These are phyloP conservation scores for Tardiomyces digboiensis DNA, from an alignment of 1,139 yeast species.

Conservation along the genomic window DNA sequence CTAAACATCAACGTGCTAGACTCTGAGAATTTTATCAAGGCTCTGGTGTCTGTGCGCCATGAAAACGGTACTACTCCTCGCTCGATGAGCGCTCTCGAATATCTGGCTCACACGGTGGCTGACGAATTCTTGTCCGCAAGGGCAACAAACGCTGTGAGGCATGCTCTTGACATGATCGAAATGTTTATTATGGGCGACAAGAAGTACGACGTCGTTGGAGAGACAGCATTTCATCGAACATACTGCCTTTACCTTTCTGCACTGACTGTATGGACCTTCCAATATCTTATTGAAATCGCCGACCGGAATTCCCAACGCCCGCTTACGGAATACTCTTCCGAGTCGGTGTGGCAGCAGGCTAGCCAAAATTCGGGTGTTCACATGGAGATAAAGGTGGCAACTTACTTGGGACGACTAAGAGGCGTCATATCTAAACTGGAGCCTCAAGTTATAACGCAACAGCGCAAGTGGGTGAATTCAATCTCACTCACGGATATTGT, in stretches of 20 bases:
- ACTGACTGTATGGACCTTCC: conserved; percentile 16
- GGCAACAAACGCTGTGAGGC: conserved; percentile 12
- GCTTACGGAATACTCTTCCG: neutral
- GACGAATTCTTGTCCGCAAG: conserved; percentile 2
- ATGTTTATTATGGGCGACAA: conserved; percentile 15
- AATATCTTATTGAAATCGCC: conserved; percentile 3
- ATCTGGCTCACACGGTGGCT: conserved; percentile 5
- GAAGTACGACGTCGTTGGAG: conserved; percentile 15
- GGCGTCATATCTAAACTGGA: conserved; percentile 9
- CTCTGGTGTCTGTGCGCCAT: conserved; percentile 5
- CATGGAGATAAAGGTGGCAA: neutral
- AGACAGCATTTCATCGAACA: conserved; percentile 19
- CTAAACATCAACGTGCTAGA: conserved; percentile 12
- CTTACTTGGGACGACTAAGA: conserved; percentile 8
- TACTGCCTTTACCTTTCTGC: conserved; percentile 18
- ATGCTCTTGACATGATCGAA: conserved; percentile 18
- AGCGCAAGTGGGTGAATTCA: neutral
- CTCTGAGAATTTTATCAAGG: conserved; percentile 9
- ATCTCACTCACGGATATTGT: neutral
- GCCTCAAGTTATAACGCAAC: conserved; percentile 3
- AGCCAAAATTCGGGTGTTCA: neutral
- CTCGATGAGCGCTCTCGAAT: too few species aligned
- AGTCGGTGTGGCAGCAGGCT: neutral
- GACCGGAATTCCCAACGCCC: neutral
- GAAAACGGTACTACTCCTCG: conserved; percentile 1